These are phyloP conservation scores for Vanrija humicola DNA, from an alignment of 1,284 basidiomycete genomes.

Conservation along the genomic window DNA sequence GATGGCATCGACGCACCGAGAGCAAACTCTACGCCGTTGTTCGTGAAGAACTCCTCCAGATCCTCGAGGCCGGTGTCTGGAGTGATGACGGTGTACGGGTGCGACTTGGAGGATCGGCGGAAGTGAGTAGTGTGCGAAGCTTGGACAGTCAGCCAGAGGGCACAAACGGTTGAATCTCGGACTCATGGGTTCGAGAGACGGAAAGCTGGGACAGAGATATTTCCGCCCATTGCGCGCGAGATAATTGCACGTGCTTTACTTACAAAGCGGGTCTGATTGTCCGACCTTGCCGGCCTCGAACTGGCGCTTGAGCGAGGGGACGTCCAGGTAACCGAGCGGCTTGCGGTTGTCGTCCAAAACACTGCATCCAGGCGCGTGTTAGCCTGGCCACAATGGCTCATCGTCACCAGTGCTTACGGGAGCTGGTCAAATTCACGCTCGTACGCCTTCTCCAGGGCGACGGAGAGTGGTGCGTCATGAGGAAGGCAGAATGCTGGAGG, in stretches of 20 bases:
- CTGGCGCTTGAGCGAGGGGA: slow-evolving; percentile 65
- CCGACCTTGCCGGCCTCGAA: slow-evolving; percentile 70
- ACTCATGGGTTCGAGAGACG: no score
- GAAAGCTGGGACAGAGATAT: no score
- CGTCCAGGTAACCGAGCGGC: slow-evolving; percentile 77
- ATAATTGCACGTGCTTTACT: slow-evolving; percentile 28
- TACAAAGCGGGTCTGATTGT: slow-evolving; percentile 54
- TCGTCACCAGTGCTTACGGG: slow-evolving; percentile 57
- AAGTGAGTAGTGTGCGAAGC: slow-evolving; percentile 71
- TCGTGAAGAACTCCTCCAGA: slow-evolving; percentile 66
- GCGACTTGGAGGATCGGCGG: slow-evolving; percentile 57
- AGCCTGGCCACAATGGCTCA: not conserved
- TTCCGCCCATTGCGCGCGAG: not conserved
- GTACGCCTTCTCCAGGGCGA: slow-evolving; percentile 77
- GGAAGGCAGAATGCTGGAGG: slow-evolving; percentile 83
- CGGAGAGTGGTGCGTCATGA: slow-evolving; percentile 62
- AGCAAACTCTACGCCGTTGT: slow-evolving; percentile 63
- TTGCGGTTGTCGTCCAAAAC: slow-evolving; percentile 67
- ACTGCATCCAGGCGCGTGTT: slow-evolving; percentile 47
- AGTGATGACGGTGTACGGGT: slow-evolving; percentile 69
- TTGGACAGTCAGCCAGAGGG: slow-evolving; percentile 47
- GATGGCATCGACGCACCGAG: slow-evolving; percentile 56
- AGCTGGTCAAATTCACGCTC: slow-evolving; percentile 87
- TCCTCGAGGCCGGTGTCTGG: slow-evolving; percentile 70
- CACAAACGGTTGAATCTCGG: slow-evolving; percentile 1